Base-by-base conservation (phyloP, 176 grass and related monocot genomes). In the Rhynchospora tenuis region DNA sequence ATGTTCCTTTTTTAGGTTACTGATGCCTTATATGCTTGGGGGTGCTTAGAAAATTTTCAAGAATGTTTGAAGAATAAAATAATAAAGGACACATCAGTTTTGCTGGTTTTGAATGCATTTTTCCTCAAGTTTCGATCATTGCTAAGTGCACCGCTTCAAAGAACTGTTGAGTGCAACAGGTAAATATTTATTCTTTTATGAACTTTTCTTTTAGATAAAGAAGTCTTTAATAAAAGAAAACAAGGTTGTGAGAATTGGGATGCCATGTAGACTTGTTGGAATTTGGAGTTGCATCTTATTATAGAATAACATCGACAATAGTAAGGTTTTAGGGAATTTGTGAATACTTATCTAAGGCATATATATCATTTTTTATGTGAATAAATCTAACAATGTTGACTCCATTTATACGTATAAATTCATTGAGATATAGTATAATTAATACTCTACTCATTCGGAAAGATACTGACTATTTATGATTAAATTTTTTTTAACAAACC, bases 21-120 rank as follows among this genome's bases (percentile, higher is more conserved):
- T 61, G 89, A 94, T 89, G 83, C 64, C 81, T 65, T 83, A 68
- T 94, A 89, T 88, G 89, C 92, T 78, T 94, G 92, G 89, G 83
- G 81, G 42, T 88, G 66, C 80, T 57, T 94, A 71, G 52, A 85
- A 82, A 67, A 59, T 42, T 94, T 88, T 52, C 78, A 88, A 68
- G 27, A 86, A 74, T 78, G 78, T 54, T 42, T 94, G 26, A 85
- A 84, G 83, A 91, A 89, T 76, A 89, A 85, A 3, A 86, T 94
- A 59, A 87, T 83, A 60, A 69, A 83, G 48, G 88, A 94, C 83
- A 72, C 85, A 78, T 91, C 83, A 59, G 17, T 86, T 82, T 72
- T 84, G 58, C 58, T 90, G 55, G 76, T 74, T 83, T 82, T 94
- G 83, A 79, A 89, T 85, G 65, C 76, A 13, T 38, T 90, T 47